phyloP scores from a whole-genome alignment of 192 early-diverging fungal species.

The Obelidium mucronatum region DNA sequence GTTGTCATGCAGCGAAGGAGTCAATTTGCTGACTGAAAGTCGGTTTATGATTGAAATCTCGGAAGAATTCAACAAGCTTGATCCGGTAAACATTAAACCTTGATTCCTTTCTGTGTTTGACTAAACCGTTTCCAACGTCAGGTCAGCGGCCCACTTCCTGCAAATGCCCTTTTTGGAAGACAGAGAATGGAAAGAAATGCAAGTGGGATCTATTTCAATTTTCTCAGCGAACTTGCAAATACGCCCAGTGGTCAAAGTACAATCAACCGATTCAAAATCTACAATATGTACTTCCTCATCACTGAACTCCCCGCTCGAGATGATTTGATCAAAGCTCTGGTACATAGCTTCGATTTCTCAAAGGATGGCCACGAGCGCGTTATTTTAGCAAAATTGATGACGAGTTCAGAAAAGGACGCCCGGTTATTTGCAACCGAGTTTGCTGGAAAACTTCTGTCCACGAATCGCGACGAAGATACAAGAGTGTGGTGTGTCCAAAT shows the following conservation, averaged over 20 bases:
- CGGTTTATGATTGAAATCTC: slow-evolving; percentile 75
- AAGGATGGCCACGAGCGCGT: slow-evolving; percentile 83
- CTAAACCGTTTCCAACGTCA: not conserved
- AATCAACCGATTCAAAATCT: slow-evolving; percentile 69
- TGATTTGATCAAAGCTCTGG: slow-evolving; percentile 77
- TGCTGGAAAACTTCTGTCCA: slow-evolving; percentile 68
- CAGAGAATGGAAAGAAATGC: slow-evolving; percentile 76
- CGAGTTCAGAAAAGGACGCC: slow-evolving; percentile 81
- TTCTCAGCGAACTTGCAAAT: slow-evolving; percentile 72
- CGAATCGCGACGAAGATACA: slow-evolving; percentile 58
- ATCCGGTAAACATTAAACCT: slow-evolving; percentile 61
- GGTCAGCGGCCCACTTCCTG: slow-evolving; percentile 16
- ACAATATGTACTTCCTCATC: slow-evolving; percentile 78
- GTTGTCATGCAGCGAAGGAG: slow-evolving; percentile 66
- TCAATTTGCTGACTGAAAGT: slow-evolving; percentile 73
- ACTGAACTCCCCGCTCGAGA: slow-evolving; percentile 80
- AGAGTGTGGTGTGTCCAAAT: slow-evolving; percentile 77
- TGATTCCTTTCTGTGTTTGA: not conserved
- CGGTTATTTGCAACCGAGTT: slow-evolving; percentile 79
- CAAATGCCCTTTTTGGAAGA: slow-evolving; percentile 68
- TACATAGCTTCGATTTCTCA: slow-evolving; percentile 77
- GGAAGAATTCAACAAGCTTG: slow-evolving; percentile 69
- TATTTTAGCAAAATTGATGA: slow-evolving; percentile 84
- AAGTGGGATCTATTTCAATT: slow-evolving; percentile 79
- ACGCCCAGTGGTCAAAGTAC: slow-evolving; percentile 65